Base-by-base conservation (phyloP, 2,329 filamentous ascomycete species). In the Diplodia scrobiculata region DNA sequence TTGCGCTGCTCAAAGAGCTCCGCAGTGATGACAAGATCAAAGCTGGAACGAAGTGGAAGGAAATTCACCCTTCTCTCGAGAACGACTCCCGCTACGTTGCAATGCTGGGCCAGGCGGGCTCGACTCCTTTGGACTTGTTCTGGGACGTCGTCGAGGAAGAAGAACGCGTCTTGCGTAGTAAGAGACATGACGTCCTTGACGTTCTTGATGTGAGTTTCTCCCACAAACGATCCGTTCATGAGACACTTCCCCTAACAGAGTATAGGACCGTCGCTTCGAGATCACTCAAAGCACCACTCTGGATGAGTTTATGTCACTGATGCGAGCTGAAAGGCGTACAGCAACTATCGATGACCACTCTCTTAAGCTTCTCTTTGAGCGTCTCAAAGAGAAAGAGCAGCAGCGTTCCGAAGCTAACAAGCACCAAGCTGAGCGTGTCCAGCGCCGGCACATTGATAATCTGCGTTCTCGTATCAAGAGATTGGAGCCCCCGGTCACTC, bases 131-230 rank as follows among this genome's bases (percentile, higher is more conserved):
- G 70, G 92, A 98, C 73, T 83, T 99, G 6, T 98, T 99, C 81
- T 97, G 94, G 92, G 95, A 99, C 76, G 83, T 93, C 55, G 84
- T 98, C 29, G 95, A 98, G 76, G 92, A 97, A 76, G 92, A 98
- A 77, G 94, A 99, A 74, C 87, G 91, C 67, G 88, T 89, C n/a
- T 82, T 97, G 55, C 89, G 93, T 68, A 88, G 87, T 59, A 89
- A 89, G 58, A 85, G 91, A 68, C 96, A 95, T 74, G 88, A 92
- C 74, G 90, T 96, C 47, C 82, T 95, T 70, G 92, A 97, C 79
- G 91, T 95, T 71, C 84, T 97, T 71, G 91, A 96, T 83, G 91
- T 95, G 78, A 82, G 88, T 81, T 14, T 25, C 48, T 29, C 45
- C 52, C n/a, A 32, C 63, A 48, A 67, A 68, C 60, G 53, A 11